Percentiles rank a stretch among this genome's conserved stretches.
Evolutionary conservation across 2,329 filamentous ascomycete species (phyloP).

Genomic region (Fusarium solani-melongenae): DNA sequence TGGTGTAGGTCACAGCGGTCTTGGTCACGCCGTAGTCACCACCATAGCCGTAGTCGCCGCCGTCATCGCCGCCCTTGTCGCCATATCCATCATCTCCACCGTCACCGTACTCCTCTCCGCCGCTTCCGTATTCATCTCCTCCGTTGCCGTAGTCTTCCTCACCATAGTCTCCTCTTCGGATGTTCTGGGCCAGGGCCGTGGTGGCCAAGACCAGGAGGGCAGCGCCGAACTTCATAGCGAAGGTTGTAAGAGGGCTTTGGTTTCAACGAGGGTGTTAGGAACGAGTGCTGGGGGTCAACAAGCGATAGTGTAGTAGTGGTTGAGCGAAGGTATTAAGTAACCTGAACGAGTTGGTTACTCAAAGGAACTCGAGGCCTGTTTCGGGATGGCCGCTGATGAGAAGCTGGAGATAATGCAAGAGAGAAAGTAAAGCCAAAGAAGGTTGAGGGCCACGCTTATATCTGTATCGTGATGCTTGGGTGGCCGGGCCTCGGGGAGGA

Average conservation of each 20-base stretch:
- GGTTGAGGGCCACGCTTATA: constrained; percentile 38
- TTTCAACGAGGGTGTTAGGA: constrained; percentile 32
- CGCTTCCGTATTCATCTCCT: constrained; percentile 20
- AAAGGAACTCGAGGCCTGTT: constrained; percentile 18
- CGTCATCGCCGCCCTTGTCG: constrained; percentile 7
- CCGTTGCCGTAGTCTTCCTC: background rate
- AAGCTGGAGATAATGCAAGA: constrained; percentile 30
- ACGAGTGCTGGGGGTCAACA: constrained; percentile 32
- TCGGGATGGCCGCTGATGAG: constrained; percentile 18
- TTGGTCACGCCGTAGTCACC: constrained; percentile 25
- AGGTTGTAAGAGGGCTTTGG: constrained; percentile 7
- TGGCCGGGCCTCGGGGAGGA: constrained; percentile 2
- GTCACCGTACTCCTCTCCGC: constrained; percentile 1
- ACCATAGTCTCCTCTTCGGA: constrained; percentile 29
- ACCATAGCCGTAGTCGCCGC: background rate
- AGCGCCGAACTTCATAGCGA: constrained; percentile 43
- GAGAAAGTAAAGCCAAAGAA: constrained; percentile 19
- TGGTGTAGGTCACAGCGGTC: constrained; percentile 51
- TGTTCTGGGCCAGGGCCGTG: constrained; percentile 38
- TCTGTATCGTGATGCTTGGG: constrained; percentile 21
- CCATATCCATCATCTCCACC: constrained; percentile 18
- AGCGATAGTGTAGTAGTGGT: constrained; percentile 26
- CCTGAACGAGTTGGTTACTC: constrained; percentile 47
- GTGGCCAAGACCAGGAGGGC: constrained; percentile 40
- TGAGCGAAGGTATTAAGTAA: constrained; percentile 45